Evolutionary conservation across 129 eudicot species (phyloP).

Genomic region (Escallonia herrerae): DNA sequence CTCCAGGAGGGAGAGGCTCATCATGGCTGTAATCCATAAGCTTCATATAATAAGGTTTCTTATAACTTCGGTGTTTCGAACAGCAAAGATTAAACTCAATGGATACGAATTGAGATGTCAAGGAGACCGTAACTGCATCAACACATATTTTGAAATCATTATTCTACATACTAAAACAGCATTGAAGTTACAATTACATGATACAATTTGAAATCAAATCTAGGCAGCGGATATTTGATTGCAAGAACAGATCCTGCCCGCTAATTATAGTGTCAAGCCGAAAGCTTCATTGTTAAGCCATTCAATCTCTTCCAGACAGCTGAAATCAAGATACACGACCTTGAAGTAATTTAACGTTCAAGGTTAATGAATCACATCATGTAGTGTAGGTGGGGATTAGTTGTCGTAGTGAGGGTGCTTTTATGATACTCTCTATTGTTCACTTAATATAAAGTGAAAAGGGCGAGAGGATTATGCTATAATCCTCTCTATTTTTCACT

Average conservation of each 20-base stretch:
- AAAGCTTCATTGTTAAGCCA: neutral
- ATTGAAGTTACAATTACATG: neutral
- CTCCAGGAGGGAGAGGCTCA: slow-evolving; percentile 78
- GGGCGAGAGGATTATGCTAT: too few relatives aligned
- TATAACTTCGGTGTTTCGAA: neutral
- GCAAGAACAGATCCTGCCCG: neutral
- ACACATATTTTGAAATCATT: neutral
- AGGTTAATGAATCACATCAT: too few relatives aligned
- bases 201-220: neutral
- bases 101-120: neutral
- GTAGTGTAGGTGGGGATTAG: too few relatives aligned
- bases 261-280: neutral
- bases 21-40: slow-evolving; percentile 49
- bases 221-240: neutral
- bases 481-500: too few relatives aligned
- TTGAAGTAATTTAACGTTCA: too few relatives aligned
- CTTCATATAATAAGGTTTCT: slow-evolving; percentile 1
- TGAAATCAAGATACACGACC: too few relatives aligned
- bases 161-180: neutral
- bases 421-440: too few relatives aligned
- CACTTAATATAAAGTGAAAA: neutral
- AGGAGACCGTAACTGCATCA: slow-evolving; percentile 2
- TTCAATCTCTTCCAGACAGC: neutral
- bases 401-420: too few relatives aligned
- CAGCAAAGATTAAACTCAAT: too few relatives aligned